These are phyloP conservation scores for Metschnikowia colocasiae DNA, from an alignment of 805 yeast genomes.

Conservation along the genomic window DNA sequence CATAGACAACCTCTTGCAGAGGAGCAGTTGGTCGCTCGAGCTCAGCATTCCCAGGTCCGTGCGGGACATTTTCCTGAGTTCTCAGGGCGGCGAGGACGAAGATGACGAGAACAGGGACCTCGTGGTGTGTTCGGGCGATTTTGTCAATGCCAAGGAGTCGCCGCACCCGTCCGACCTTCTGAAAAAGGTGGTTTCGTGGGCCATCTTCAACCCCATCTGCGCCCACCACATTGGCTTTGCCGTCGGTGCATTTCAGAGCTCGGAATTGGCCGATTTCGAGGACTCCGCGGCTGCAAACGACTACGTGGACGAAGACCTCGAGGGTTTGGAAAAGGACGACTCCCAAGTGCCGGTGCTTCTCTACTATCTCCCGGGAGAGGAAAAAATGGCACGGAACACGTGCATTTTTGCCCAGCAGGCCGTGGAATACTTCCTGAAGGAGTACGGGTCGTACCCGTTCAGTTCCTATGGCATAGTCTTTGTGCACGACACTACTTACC, in stretches of 20 bases:
- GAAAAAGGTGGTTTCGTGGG: slow-evolving; percentile 71
- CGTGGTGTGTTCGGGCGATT: slow-evolving; percentile 67
- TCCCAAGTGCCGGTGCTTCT: slow-evolving; percentile 44
- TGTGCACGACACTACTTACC: slow-evolving; percentile 36
- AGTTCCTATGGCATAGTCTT: slow-evolving; percentile 76
- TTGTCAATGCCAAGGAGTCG: slow-evolving; percentile 58
- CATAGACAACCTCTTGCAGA: slow-evolving; percentile 81
- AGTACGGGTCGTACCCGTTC: slow-evolving; percentile 91
- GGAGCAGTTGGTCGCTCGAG: slow-evolving; percentile 89
- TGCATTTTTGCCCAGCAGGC: slow-evolving; percentile 75
- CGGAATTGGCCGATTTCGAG: slow-evolving; percentile 47
- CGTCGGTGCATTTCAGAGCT: slow-evolving; percentile 76
- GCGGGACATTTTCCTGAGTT: slow-evolving; percentile 46
- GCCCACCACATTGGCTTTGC: slow-evolving; percentile 97
- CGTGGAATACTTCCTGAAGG: slow-evolving; percentile 76
- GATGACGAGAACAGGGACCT: slow-evolving; percentile 50
- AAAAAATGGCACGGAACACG: slow-evolving; percentile 59
- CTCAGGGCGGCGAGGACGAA: slow-evolving; percentile 26
- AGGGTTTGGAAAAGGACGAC: slow-evolving; percentile 29
- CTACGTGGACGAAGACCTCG: slow-evolving; percentile 29
- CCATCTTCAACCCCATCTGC: slow-evolving; percentile 76
- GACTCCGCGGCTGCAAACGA: slow-evolving; percentile 27
- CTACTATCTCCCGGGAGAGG: slow-evolving; percentile 60
- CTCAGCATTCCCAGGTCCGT: slow-evolving; percentile 80
- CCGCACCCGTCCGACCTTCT: slow-evolving; percentile 74